Conservation (phyloP, 2,329 filamentous ascomycete species). For the Xylariales sp. region DNA sequence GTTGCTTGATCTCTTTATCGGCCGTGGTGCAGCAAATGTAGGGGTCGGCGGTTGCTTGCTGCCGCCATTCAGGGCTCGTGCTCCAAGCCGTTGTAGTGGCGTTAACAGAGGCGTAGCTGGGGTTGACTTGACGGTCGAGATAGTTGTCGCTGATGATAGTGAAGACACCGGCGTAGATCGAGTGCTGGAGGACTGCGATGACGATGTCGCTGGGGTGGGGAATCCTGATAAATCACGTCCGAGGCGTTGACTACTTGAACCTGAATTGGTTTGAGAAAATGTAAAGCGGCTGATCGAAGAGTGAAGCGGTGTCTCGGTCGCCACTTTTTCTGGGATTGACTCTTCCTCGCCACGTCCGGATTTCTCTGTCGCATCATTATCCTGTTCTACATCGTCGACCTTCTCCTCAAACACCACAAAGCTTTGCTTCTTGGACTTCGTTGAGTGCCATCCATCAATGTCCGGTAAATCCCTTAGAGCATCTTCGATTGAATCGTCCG, state of each 20-base stretch:
- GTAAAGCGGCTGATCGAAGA: conserved; percentile 27
- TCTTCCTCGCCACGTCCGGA: conserved; percentile 12
- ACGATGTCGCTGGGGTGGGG: no score
- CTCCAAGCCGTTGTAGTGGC: conserved; percentile 50
- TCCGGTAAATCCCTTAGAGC: conserved; percentile 48
- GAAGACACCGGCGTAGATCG: conserved; percentile 17
- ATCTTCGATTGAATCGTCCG: conserved; percentile 55
- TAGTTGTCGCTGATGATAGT: conserved; percentile 31
- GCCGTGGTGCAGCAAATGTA: conserved; percentile 14
- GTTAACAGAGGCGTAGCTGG: conserved; percentile 38
- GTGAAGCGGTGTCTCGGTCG: conserved; percentile 21
- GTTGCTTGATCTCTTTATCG: conserved; percentile 15
- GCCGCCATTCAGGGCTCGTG: conserved; percentile 35
- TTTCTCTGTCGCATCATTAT: conserved; percentile 11
- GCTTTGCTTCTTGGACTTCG: conserved; percentile 31
- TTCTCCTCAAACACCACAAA: conserved; percentile 44
- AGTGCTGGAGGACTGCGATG: conserved; percentile 13
- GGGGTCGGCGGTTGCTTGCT: conserved; percentile 21
- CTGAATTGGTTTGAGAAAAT: conserved; percentile 14
- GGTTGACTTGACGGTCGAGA: conserved; percentile 38
- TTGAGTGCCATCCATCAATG: conserved; percentile 41
- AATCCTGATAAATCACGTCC: no score
- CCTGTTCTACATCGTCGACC: conserved; percentile 16
- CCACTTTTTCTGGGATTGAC: conserved; percentile 3
- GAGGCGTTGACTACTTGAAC: background rate